Conservation (phyloP, 176 grass and related monocot species). For the Thinopyrum elongatum region DNA sequence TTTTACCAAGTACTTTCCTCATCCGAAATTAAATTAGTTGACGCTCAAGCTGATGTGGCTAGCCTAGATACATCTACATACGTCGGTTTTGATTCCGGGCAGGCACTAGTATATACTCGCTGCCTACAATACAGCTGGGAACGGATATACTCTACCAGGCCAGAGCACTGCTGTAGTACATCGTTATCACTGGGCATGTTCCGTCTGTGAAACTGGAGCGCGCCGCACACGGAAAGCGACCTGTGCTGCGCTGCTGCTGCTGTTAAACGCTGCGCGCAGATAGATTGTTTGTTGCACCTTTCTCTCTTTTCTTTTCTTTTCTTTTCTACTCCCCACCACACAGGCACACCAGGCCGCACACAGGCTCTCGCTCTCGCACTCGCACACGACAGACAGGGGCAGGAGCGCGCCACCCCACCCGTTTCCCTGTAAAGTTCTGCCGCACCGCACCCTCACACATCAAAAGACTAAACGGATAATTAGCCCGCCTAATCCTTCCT, state of each 20-base stretch:
- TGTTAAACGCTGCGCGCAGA: constrained; percentile 1
- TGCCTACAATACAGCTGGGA: neutral
- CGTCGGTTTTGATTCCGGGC: too few relatives aligned
- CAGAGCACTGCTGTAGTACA: rapidly evolving
- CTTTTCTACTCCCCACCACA: neutral
- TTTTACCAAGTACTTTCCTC: too few relatives aligned
- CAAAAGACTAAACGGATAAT: constrained; percentile 25
- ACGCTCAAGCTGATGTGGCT: too few relatives aligned
- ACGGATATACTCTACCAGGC: neutral
- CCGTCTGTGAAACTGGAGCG: neutral
- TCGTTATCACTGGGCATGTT: neutral
- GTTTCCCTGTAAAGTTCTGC: constrained; percentile 23
- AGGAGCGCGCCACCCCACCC: neutral
- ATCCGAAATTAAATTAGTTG: too few relatives aligned
- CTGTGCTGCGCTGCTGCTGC: neutral
- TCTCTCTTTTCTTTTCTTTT: neutral
- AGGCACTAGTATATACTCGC: too few relatives aligned
- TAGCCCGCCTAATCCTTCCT: constrained; percentile 6
- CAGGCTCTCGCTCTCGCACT: neutral
- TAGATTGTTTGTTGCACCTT: neutral
- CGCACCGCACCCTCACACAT: constrained; percentile 7
- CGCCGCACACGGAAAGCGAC: constrained; percentile 77
- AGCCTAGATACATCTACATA: too few relatives aligned
- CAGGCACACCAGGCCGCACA: too few relatives aligned
- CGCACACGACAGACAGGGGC: neutral